phyloP scores from a whole-genome alignment of 2,329 filamentous ascomycete genomes.

The Cytospora piceae region DNA sequence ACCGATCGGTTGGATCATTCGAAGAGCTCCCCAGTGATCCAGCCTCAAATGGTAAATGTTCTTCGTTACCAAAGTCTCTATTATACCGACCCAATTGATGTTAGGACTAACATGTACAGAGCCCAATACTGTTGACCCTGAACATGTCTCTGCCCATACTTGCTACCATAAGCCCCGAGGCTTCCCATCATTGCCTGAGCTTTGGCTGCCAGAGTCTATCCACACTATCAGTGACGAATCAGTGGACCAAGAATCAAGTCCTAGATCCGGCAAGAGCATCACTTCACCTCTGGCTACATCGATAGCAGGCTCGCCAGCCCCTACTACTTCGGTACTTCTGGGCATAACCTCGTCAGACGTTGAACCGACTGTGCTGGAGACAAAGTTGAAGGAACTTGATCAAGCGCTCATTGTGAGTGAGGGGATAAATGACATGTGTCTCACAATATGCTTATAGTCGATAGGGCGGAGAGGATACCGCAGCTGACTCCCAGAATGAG shows the following conservation, averaged over 20 bases:
- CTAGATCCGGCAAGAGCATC: not conserved
- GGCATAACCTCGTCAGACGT: not conserved
- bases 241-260: not conserved
- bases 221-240: not conserved
- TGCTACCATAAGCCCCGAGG: not conserved
- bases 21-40: too few relatives aligned
- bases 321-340: not conserved
- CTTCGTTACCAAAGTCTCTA: too few relatives aligned
- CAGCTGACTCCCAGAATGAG: not conserved
- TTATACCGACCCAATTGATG: too few relatives aligned
- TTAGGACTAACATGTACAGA: too few relatives aligned
- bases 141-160: not conserved
- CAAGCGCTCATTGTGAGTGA: not conserved
- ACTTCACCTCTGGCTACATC: not conserved
- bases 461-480: not conserved
- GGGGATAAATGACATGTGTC: not conserved
- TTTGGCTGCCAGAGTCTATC: not conserved
- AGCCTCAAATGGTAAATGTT: too few relatives aligned
- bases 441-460: not conserved
- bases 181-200: too few relatives aligned
- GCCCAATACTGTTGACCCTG: not conserved
- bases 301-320: not conserved
- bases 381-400: not conserved
- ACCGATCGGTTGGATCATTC: too few relatives aligned
- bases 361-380: not conserved